Evolutionary conservation across 495 filamentous ascomycete species (phyloP).

Genomic region (Stereocaulon alpinum): DNA sequence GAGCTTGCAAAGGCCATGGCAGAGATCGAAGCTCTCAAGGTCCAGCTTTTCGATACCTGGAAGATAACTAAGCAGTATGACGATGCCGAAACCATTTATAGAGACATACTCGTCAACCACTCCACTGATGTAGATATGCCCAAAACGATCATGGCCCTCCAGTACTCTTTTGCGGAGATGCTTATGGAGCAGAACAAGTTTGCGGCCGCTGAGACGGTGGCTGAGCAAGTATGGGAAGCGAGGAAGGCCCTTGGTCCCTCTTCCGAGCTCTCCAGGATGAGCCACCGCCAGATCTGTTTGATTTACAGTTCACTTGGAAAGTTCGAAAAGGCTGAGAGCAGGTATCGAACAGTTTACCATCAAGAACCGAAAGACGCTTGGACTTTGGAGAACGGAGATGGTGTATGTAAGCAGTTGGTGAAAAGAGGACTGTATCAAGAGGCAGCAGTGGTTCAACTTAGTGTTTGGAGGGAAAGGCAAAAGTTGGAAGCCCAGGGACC

Average conservation of each 20-base stretch:
- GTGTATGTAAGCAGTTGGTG: not conserved
- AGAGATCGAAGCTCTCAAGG: not conserved
- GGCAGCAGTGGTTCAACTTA: slow-evolving; percentile 1
- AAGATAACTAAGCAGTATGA: not conserved
- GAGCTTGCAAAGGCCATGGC: too few species aligned
- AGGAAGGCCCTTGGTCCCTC: not conserved
- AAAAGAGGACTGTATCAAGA: not conserved
- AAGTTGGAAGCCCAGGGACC: not conserved
- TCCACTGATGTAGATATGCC: not conserved
- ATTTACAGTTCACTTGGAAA: not conserved
- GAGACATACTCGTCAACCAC: not conserved
- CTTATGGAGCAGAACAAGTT: slow-evolving; percentile 3
- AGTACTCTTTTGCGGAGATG: slow-evolving; percentile 3
- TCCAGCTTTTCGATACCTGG: slow-evolving; percentile 1
- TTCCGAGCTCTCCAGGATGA: not conserved
- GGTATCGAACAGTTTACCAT: not conserved
- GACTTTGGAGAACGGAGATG: slow-evolving; percentile 10
- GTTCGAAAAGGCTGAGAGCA: not conserved
- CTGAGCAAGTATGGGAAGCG: slow-evolving; percentile 1
- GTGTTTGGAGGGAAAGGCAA: slow-evolving; percentile 1
- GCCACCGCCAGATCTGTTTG: slow-evolving; percentile 11
- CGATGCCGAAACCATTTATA: not conserved
- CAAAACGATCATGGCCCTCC: not conserved
- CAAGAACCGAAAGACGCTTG: not conserved
- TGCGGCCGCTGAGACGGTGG: not conserved